Evolutionary conservation across 78 protist species (phyloP).

Genomic region (Dictyostelium purpureum): DNA sequence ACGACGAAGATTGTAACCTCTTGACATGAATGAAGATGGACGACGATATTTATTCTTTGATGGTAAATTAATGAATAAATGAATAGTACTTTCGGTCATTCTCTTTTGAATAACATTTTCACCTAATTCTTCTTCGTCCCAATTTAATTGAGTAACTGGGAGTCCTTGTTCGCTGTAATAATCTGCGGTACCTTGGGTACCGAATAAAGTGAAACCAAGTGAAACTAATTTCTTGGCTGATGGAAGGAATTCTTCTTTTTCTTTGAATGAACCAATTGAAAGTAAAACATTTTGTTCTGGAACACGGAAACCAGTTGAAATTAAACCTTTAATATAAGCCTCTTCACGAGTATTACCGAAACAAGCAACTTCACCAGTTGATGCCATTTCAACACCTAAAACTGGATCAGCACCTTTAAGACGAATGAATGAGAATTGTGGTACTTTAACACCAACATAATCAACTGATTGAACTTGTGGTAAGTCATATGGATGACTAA

Average conservation of each 20-base stretch:
- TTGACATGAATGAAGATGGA: conserved; percentile 86
- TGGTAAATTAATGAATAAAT: conserved; percentile 91
- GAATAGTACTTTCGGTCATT: conserved; percentile 67
- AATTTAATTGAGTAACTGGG: conserved; percentile 40
- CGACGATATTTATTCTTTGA: conserved; percentile 87
- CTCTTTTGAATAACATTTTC: conserved; percentile 39
- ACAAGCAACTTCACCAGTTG: conserved; percentile 99
- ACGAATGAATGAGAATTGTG: conserved; percentile 97
- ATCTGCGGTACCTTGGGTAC: conserved; percentile 89
- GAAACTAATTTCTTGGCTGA: conserved; percentile 69
- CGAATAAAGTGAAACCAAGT: conserved; percentile 82
- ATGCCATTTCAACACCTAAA: conserved; percentile 98
- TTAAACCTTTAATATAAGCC: conserved; percentile 96
- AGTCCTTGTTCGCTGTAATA: conserved; percentile 81
- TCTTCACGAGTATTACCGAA: conserved; percentile 91
- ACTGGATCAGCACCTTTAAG: conserved; percentile 97
- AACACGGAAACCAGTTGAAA: conserved; percentile 90
- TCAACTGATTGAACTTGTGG: conserved; percentile 42
- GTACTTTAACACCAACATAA: conserved; percentile 92
- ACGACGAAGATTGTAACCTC: conserved; percentile 93
- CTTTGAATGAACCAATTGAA: conserved; percentile 90
- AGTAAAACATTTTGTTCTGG: conserved; percentile 85
- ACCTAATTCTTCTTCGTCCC: conserved; percentile 58
- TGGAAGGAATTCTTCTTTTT: conserved; percentile 89
- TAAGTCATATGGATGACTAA: conserved; percentile 6